Conservation (phyloP, 73 alveolate species). For the Tetrahymena thermophila region DNA sequence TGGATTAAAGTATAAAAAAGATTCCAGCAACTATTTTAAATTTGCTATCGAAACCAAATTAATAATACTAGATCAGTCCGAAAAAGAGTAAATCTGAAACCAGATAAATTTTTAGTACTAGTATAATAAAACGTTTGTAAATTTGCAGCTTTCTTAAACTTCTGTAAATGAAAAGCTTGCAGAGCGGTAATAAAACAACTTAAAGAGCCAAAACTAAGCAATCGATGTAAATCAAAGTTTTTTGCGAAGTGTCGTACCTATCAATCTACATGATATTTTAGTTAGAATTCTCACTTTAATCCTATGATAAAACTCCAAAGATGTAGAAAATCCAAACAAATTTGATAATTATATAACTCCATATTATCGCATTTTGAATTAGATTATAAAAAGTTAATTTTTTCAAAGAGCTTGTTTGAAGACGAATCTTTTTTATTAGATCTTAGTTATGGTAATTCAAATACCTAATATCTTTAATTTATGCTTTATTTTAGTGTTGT, state of each 20-base stretch:
- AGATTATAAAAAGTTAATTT: too few species aligned
- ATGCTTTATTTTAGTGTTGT: background rate
- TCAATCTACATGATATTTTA: background rate
- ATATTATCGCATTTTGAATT: too few species aligned
- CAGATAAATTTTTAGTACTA: background rate
- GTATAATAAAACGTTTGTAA: background rate
- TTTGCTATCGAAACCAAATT: background rate
- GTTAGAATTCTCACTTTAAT: background rate
- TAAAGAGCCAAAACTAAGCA: background rate
- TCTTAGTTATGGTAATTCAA: background rate
- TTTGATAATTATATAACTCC: background rate
- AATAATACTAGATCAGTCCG: background rate
- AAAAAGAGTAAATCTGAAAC: background rate
- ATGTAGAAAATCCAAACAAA: background rate
- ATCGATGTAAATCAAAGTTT: background rate
- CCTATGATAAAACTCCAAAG: background rate
- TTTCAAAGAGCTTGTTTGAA: background rate
- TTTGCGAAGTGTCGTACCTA: background rate
- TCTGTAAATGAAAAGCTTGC: background rate
- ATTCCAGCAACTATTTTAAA: background rate
- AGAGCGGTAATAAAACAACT: background rate
- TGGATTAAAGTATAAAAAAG: background rate
- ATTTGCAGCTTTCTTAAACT: background rate
- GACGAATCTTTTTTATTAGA: too few species aligned
- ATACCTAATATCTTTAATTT: background rate